Evolutionary conservation across 495 filamentous ascomycete species (phyloP), one percentile per base, ranked within the genome.

Genomic region (Alectoria sarmentosa): DNA sequence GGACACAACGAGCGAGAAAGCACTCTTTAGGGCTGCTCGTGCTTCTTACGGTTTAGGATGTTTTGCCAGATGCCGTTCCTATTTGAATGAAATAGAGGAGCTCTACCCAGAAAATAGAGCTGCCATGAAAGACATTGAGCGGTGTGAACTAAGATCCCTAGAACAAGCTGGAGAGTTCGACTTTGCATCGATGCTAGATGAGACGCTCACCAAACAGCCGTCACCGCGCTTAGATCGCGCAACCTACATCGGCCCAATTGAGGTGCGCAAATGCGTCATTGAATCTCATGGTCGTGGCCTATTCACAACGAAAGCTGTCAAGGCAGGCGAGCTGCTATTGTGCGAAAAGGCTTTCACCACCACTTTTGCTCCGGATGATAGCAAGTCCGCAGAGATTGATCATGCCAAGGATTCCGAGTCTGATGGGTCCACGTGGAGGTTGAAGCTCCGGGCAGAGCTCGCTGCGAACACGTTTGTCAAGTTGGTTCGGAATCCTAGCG

Each of bases 341-440:
- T 83, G 79, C 58, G 82, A 86, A 65, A 86, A 85, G 63, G 81
- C 83, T 0, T 83, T 86, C 61, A 70, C 67, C n/a, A 48, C 72
- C 64, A 68, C 73, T 41, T 77, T 66, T 60, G 67, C 48, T 21
- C 63, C 72, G 10, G 10, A 59, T 5, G 54, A 39, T 11, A 49
- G 58, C 26, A 39, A 49, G 21, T 13, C 15, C 15, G 17, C 39
- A 0, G 34, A 28, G 2, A 19, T 2, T 23, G 14, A 72, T 74
- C 39, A 34, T 72, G 69, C 42, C 61, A 68, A 67, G 30, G 66
- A 58, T 3, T 15, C 77, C 15, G 54, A 77, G 15, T 62, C 79
- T 2, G 74, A 78, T 58, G 69, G 8, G 74, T 63, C 23, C 55
- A 70, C 4, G 67, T 37, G 21, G 66, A 68, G 21, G 64, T 26